phyloP scores from a whole-genome alignment of 495 filamentous ascomycete species.

The Penicillium waksmanii region DNA sequence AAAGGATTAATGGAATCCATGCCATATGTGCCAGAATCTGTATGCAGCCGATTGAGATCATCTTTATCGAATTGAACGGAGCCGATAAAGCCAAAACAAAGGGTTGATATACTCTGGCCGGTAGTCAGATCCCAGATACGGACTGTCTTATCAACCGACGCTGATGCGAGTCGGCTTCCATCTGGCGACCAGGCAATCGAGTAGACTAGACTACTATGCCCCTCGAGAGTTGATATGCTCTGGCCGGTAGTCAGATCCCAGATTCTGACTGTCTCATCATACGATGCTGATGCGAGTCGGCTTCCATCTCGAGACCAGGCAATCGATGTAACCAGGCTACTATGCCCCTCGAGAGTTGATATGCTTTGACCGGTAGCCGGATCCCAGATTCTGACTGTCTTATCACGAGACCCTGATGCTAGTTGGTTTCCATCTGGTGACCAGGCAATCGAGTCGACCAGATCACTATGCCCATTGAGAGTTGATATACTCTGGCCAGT shows the following conservation, averaged over 20 bases:
- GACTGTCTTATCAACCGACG: neutral
- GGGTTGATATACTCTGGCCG: neutral
- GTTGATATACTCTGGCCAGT: too few relatives aligned
- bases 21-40: neutral
- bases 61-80: neutral
- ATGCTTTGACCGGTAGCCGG: neutral
- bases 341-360: neutral
- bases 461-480: neutral
- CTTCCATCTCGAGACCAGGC: neutral
- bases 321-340: neutral
- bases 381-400: slow-evolving; percentile 3
- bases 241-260: neutral
- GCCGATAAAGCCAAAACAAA: neutral
- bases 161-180: slow-evolving; percentile 4
- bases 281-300: neutral
- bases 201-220: neutral
- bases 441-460: neutral
- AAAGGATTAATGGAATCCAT: neutral
- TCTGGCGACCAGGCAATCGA: slow-evolving; percentile 5
- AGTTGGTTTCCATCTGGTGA: slow-evolving; percentile 2
- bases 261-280: slow-evolving; percentile 1
- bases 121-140: neutral
- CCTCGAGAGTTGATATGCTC: neutral
- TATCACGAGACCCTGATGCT: neutral
- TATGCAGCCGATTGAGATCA: neutral